A percentile compares a stretch with the other conserved stretches of the same genome.
Evolutionary conservation across 306 rosid species (phyloP).

Genomic region (Glycine soja): DNA sequence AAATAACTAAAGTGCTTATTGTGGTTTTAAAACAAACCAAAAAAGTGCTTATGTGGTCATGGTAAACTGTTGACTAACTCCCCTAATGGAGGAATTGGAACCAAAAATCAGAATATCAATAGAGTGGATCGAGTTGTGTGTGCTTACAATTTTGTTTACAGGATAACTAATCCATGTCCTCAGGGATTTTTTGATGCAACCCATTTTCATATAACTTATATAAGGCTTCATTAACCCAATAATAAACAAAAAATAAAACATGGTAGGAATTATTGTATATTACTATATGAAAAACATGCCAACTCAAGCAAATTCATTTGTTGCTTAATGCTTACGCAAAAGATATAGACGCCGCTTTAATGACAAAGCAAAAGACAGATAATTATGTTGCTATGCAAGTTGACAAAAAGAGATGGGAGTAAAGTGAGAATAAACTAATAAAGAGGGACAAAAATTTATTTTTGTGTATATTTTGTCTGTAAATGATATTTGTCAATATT

Average conservation of each 20-base stretch:
- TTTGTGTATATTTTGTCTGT: neutral
- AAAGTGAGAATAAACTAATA: neutral
- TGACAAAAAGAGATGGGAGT: neutral
- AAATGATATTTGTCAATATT: neutral
- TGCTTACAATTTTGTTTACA: slow-evolving; percentile 22
- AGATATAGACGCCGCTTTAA: neutral
- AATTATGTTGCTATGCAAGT: neutral
- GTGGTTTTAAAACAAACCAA: slow-evolving; percentile 14
- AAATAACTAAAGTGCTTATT: slow-evolving; percentile 35
- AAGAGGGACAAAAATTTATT: neutral
- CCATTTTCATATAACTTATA: neutral
- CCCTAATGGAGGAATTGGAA: neutral
- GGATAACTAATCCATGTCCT: slow-evolving; percentile 5
- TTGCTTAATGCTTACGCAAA: neutral
- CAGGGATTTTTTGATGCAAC: neutral
- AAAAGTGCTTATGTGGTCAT: slow-evolving; percentile 30
- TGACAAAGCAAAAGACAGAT: neutral
- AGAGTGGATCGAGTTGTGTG: neutral
- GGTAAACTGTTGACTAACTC: slow-evolving; percentile 1
- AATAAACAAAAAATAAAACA: neutral
- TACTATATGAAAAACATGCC: neutral
- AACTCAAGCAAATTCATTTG: neutral
- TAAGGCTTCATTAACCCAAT: neutral
- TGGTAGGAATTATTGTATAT: neutral
- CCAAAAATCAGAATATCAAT: neutral